Evolutionary conservation across 192 early-diverging fungal genomes (phyloP).

Genomic region (Fimicolochytrium jonesii): DNA sequence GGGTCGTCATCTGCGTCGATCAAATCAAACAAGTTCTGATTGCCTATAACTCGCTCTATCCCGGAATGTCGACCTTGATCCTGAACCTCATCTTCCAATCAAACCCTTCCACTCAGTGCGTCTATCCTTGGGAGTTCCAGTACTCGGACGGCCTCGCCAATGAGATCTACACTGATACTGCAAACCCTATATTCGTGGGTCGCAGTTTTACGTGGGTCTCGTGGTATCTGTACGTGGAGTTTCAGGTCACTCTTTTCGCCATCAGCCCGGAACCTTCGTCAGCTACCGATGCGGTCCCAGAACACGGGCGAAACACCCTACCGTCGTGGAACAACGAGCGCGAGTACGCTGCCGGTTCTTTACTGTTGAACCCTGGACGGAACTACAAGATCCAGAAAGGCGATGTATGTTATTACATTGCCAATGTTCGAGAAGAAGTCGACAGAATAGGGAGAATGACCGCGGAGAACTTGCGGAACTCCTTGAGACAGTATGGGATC

Average conservation of each 20-base stretch:
- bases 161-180: not conserved
- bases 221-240: constrained; percentile 11
- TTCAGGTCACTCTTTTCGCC: constrained; percentile 3
- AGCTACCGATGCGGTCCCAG: not conserved
- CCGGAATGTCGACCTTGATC: constrained; percentile 3
- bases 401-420: not conserved
- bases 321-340: too few relatives aligned
- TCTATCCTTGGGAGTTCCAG: constrained; percentile 4
- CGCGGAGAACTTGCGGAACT: too few relatives aligned
- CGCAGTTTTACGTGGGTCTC: not conserved
- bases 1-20: constrained; percentile 7
- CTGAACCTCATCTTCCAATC: constrained; percentile 15
- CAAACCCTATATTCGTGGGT: not conserved
- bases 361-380: constrained; percentile 3
- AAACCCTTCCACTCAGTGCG: not conserved
- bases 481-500: not conserved
- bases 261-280: not conserved
- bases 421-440: too few relatives aligned
- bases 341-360: not conserved
- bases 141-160: constrained; percentile 12
- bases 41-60: not conserved
- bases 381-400: not conserved
- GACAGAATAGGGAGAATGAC: too few relatives aligned
- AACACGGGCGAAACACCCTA: too few relatives aligned
- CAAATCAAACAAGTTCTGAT: constrained; percentile 12